These are phyloP conservation scores for Spongiforma sp. DNA, from an alignment of 1,284 basidiomycete species.

Conservation along the genomic window DNA sequence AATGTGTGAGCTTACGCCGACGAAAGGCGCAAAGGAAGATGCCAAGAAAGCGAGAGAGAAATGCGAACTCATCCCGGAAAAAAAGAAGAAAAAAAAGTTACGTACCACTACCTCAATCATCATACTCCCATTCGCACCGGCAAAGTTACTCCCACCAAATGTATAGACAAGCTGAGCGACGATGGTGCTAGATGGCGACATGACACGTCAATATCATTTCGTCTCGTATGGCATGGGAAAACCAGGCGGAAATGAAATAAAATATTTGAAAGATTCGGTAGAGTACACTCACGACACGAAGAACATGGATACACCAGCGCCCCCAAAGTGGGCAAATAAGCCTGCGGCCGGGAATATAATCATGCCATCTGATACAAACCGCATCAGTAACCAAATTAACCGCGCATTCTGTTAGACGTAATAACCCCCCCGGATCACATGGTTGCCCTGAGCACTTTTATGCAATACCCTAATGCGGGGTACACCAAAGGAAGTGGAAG, in stretches of 20 bases:
- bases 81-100: slow-evolving; percentile 19
- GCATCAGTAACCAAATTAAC: slow-evolving; percentile 13
- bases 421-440: slow-evolving; percentile 2
- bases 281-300: slow-evolving; percentile 72
- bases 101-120: slow-evolving; percentile 97
- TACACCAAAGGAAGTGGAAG: slow-evolving; percentile 3
- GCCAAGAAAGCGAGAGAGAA: background rate
- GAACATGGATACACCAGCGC: slow-evolving; percentile 95
- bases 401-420: background rate
- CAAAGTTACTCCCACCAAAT: slow-evolving; percentile 87
- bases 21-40: background rate
- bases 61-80: background rate
- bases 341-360: slow-evolving; percentile 90
- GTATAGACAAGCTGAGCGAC: slow-evolving; percentile 89
- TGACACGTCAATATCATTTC: background rate
- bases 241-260: background rate
- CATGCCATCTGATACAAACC: slow-evolving; percentile 65
- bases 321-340: slow-evolving; percentile 83
- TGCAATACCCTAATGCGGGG: slow-evolving; percentile 3
- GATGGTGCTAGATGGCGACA: slow-evolving; percentile 42
- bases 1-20: background rate
- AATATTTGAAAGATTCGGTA: slow-evolving; percentile 4
- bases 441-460: slow-evolving; percentile 14
- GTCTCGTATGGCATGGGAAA: background rate
- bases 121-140: slow-evolving; percentile 94